A percentile compares a stretch with the other conserved stretches of the same genome.
These are phyloP conservation scores for Apodospora peruviana DNA, from an alignment of 495 filamentous ascomycete species.

Conservation along the genomic window DNA sequence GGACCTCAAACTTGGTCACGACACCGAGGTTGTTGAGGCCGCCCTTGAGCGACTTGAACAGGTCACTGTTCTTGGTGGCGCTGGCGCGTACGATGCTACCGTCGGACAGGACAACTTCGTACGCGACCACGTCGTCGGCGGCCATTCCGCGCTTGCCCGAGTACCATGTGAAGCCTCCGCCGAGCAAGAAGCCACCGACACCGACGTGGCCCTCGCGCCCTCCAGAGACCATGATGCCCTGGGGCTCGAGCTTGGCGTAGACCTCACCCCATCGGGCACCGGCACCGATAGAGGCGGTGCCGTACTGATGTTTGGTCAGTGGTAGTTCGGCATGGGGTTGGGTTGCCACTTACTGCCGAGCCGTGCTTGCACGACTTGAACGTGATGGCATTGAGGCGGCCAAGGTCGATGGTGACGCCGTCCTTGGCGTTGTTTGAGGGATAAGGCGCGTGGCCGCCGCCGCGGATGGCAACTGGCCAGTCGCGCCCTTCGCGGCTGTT, in stretches of 20 bases:
- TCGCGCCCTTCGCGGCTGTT: not conserved
- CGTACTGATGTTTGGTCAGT: conserved; percentile 8
- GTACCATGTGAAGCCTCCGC: conserved; percentile 44
- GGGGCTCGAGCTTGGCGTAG: conserved; percentile 29
- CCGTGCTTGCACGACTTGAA: not conserved
- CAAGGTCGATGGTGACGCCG: conserved; percentile 50
- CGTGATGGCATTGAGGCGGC: conserved; percentile 29
- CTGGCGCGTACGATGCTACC: conserved; percentile 30
- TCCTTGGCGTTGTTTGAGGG: conserved; percentile 34
- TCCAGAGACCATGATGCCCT: conserved; percentile 33
- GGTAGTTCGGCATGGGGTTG: too few relatives aligned
- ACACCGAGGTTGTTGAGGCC: conserved; percentile 56
- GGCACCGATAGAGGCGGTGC: conserved; percentile 32
- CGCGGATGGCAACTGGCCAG: conserved; percentile 30
- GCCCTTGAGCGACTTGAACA: conserved; percentile 50
- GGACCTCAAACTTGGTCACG: conserved; percentile 49
- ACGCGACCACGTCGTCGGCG: conserved; percentile 44
- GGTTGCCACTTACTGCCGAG: not conserved
- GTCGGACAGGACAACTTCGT: conserved; percentile 39
- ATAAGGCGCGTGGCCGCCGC: conserved; percentile 39
- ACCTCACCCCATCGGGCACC: conserved; percentile 43
- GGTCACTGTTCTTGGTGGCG: conserved; percentile 22
- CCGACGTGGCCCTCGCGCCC: conserved; percentile 46
- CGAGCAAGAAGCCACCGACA: conserved; percentile 48
- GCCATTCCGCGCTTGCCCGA: conserved; percentile 38